Percentiles rank a stretch among this genome's conserved stretches.
Evolutionary conservation across 768 basidiomycete genomes (phyloP).

Genomic region (Leccinum subgranulosum): DNA sequence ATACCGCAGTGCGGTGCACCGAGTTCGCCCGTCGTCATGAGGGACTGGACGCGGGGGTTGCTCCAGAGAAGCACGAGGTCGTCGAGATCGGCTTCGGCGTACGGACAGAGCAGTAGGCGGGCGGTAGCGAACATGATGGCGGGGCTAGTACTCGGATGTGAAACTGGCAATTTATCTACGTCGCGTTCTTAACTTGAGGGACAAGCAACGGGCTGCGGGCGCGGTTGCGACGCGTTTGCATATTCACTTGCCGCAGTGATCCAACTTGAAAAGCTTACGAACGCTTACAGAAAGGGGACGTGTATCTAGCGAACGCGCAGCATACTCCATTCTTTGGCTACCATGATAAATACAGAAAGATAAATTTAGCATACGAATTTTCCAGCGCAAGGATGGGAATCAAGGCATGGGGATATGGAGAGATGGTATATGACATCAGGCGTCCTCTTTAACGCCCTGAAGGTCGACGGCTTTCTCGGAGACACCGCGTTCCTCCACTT

Average conservation of each 20-base stretch:
- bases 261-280: background rate
- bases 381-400: background rate
- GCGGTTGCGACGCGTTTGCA: slow-evolving; percentile 9
- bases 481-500: background rate
- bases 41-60: slow-evolving; percentile 26
- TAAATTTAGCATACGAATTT: background rate
- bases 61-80: slow-evolving; percentile 29
- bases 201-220: slow-evolving; percentile 13
- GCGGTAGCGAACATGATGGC: slow-evolving; percentile 30
- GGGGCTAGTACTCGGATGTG: no score
- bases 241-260: slow-evolving; percentile 8
- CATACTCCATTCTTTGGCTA: background rate
- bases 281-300: background rate
- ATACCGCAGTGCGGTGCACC: slow-evolving; percentile 5
- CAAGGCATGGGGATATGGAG: background rate
- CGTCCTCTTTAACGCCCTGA: background rate
- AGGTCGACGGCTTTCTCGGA: slow-evolving; percentile 1
- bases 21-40: slow-evolving; percentile 14
- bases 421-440: background rate
- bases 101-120: slow-evolving; percentile 33
- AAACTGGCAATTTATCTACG: background rate
- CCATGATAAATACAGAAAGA: background rate
- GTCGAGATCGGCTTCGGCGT: slow-evolving; percentile 31
- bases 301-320: background rate
- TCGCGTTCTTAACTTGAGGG: background rate